Evolutionary conservation across 192 early-diverging fungal genomes (phyloP).

Genomic region (Backusella tuberculispora): DNA sequence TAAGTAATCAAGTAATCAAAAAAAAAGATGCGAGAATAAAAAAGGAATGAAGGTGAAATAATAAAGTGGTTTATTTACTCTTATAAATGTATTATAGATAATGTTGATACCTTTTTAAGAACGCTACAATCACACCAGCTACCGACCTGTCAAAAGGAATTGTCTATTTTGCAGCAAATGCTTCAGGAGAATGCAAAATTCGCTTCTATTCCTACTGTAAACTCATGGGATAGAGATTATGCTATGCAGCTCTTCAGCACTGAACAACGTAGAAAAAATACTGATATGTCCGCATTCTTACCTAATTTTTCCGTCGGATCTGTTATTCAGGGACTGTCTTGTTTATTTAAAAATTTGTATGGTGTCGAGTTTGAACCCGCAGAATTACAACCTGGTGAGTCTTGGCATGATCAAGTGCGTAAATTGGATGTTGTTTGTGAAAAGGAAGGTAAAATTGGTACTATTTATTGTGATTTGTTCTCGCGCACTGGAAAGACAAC

Average conservation of each 20-base stretch:
- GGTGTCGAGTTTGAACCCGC: slow-evolving; percentile 83
- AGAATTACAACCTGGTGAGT: slow-evolving; percentile 72
- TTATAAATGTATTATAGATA: too few relatives aligned
- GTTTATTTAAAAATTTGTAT: slow-evolving; percentile 84
- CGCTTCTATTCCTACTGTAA: slow-evolving; percentile 31
- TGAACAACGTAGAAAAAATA: slow-evolving; percentile 38
- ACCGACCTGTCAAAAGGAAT: slow-evolving; percentile 58
- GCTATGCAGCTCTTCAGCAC: slow-evolving; percentile 55
- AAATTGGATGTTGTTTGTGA: slow-evolving; percentile 93
- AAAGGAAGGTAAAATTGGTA: slow-evolving; percentile 81
- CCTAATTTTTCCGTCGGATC: slow-evolving; percentile 89
- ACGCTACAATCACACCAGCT: slow-evolving; percentile 64
- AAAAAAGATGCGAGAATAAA: too few relatives aligned
- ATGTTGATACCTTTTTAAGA: slow-evolving; percentile 82
- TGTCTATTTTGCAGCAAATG: slow-evolving; percentile 49
- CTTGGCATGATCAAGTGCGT: slow-evolving; percentile 90
- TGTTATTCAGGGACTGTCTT: slow-evolving; percentile 84
- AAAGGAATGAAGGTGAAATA: background rate
- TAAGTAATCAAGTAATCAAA: slow-evolving; percentile 30
- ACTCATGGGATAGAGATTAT: slow-evolving; percentile 87
- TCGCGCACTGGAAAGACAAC: slow-evolving; percentile 74
- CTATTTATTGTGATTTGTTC: slow-evolving; percentile 95
- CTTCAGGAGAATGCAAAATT: slow-evolving; percentile 36
- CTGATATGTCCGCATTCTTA: slow-evolving; percentile 54
- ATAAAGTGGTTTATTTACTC: too few relatives aligned